Evolutionary conservation across 1,284 basidiomycete species (phyloP).

Genomic region (Leccinum huronense): DNA sequence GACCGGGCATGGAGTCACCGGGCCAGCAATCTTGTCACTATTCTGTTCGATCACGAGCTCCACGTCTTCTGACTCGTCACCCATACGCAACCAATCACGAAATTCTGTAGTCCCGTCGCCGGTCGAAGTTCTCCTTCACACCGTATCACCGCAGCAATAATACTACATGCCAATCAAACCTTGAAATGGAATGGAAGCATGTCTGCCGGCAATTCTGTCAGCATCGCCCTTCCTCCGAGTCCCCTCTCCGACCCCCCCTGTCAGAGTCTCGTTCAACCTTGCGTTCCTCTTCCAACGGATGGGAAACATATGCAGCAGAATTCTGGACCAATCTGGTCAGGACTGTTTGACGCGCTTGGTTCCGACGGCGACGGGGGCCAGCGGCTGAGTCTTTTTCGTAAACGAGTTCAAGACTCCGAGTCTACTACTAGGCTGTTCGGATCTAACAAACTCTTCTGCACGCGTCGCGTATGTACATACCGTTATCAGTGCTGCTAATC

Average conservation of each 20-base stretch:
- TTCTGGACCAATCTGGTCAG: not conserved
- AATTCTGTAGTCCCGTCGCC: not conserved
- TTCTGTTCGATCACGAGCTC: constrained; percentile 6
- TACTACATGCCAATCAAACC: constrained; percentile 28
- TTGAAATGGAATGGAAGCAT: constrained; percentile 31
- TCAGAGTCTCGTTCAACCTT: not conserved
- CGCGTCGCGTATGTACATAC: constrained; percentile 6
- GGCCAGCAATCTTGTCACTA: not conserved
- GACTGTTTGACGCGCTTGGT: not conserved
- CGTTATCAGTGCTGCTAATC: constrained; percentile 18
- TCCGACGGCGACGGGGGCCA: not conserved
- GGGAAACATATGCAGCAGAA: not conserved
- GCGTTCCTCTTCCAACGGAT: not conserved
- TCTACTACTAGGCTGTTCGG: not conserved
- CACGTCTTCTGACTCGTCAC: constrained; percentile 2
- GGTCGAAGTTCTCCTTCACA: constrained; percentile 15
- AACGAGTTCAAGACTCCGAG: not conserved
- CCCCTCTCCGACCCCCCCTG: not conserved
- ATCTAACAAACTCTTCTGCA: not conserved
- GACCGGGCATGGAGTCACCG: not conserved
- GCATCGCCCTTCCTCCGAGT: constrained; percentile 2
- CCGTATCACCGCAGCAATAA: constrained; percentile 24
- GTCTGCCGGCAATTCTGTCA: constrained; percentile 20
- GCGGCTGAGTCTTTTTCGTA: not conserved
- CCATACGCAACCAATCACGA: constrained; percentile 18